A percentile compares a stretch with the other conserved stretches of the same genome.
phyloP scores from a whole-genome alignment of 2,329 filamentous ascomycete species.

The Corynespora cassiicola region DNA sequence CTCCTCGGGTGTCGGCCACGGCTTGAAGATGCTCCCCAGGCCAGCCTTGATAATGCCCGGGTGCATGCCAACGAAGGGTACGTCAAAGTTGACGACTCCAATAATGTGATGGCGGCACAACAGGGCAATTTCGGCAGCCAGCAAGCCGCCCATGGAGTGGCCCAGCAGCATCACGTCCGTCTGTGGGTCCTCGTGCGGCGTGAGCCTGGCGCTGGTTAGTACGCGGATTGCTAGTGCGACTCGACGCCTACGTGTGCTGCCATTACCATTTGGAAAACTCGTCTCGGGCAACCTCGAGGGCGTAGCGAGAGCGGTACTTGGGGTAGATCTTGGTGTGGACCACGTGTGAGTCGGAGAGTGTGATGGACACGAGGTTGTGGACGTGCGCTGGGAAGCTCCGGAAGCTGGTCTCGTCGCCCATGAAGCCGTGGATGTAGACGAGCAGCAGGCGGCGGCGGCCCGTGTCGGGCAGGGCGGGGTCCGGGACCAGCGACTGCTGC shows the following conservation, averaged over 20 bases:
- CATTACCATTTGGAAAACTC: conserved; percentile 79
- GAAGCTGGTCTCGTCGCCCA: conserved; percentile 88
- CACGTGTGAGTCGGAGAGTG: conserved; percentile 74
- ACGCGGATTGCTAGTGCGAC: conserved; percentile 5
- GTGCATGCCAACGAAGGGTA: conserved; percentile 87
- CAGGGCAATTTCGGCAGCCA: conserved; percentile 80
- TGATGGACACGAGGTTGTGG: conserved; percentile 73
- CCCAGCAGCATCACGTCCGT: conserved; percentile 85
- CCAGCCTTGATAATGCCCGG: conserved; percentile 86
- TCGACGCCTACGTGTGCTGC: background rate
- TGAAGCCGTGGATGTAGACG: conserved; percentile 89
- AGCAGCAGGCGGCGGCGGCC: conserved; percentile 69
- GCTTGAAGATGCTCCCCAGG: conserved; percentile 76
- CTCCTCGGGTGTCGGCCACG: conserved; percentile 42
- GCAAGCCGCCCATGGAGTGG: conserved; percentile 87
- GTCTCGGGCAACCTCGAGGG: conserved; percentile 76
- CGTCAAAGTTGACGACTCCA: conserved; percentile 82
- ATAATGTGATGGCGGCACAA: conserved; percentile 79
- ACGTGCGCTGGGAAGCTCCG: conserved; percentile 87
- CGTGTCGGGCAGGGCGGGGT: conserved; percentile 32
- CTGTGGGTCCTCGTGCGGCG: conserved; percentile 73
- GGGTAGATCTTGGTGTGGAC: conserved; percentile 89
- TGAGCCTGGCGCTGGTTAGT: conserved; percentile 60
- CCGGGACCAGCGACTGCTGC: conserved; percentile 53
- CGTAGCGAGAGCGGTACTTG: conserved; percentile 76